A percentile compares a stretch with the other conserved stretches of the same genome.
phyloP scores from a whole-genome alignment of 495 filamentous ascomycete genomes.

The Pseudomonodictys pantanalensis region DNA sequence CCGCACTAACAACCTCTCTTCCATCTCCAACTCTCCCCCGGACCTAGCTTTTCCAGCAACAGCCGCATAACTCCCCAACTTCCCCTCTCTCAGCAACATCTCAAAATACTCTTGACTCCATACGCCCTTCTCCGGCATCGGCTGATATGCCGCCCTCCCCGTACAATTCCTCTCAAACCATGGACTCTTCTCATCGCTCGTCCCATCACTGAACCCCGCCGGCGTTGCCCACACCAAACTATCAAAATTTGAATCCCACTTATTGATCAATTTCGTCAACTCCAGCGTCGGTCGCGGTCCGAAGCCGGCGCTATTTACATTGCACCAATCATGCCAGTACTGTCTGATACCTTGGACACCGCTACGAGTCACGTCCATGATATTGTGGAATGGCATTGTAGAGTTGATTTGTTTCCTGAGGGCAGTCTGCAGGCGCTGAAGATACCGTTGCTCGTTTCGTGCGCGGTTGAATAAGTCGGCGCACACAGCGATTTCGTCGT shows the following conservation, averaged over 20 bases:
- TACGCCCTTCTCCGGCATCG: constrained; percentile 6
- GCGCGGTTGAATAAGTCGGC: neutral
- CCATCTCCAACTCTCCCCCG: too few relatives aligned
- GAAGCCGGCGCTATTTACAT: constrained; percentile 12
- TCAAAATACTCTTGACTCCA: constrained; percentile 22
- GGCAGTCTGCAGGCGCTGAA: neutral
- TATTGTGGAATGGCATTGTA: constrained; percentile 5
- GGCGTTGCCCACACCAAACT: constrained; percentile 17
- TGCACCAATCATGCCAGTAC: constrained; percentile 18
- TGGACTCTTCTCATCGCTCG: constrained; percentile 1
- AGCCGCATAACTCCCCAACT: neutral
- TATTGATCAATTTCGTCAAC: neutral
- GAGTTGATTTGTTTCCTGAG: neutral
- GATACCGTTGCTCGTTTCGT: constrained; percentile 8
- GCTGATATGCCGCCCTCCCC: constrained; percentile 1
- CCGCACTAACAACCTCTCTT: too few relatives aligned
- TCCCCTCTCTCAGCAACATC: constrained; percentile 3
- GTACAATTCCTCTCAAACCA: constrained; percentile 2
- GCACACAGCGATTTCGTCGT: neutral
- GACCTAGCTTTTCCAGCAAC: too few relatives aligned
- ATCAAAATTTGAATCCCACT: neutral
- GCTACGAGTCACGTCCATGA: constrained; percentile 6
- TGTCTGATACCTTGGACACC: neutral
- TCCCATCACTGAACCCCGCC: constrained; percentile 15
- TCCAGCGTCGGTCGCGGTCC: neutral